These are phyloP conservation scores for Neophaeococcomyces aloes DNA, from an alignment of 2,329 filamentous ascomycete genomes.

Conservation along the genomic window DNA sequence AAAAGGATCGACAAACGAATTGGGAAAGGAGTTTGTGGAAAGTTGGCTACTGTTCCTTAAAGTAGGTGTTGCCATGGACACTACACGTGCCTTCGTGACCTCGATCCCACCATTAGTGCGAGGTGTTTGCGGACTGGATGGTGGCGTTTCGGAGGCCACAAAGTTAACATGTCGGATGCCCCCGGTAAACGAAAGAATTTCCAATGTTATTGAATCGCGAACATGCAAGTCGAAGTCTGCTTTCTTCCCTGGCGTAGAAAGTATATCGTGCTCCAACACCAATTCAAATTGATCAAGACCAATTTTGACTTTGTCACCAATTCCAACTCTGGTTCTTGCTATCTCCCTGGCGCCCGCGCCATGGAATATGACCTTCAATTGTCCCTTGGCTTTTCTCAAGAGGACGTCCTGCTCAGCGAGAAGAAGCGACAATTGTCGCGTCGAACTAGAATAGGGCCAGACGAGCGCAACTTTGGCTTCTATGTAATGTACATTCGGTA, in stretches of 20 bases:
- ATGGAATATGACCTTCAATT: constrained; percentile 67
- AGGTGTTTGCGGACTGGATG: background rate
- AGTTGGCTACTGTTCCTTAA: background rate
- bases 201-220: background rate
- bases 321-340: constrained; percentile 57
- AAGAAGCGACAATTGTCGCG: constrained; percentile 62
- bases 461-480: constrained; percentile 69
- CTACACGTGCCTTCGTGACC: background rate
- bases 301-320: constrained; percentile 65
- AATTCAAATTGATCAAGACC: constrained; percentile 60
- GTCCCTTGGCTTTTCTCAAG: constrained; percentile 63
- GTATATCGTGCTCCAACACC: constrained; percentile 42
- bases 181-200: background rate
- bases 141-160: background rate
- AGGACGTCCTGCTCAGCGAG: constrained; percentile 78
- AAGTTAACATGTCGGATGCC: background rate
- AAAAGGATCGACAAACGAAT: constrained; percentile 36
- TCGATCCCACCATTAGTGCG: background rate
- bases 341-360: constrained; percentile 61
- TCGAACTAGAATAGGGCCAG: constrained; percentile 82
- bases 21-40: constrained; percentile 12
- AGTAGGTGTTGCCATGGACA: background rate
- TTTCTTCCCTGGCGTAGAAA: constrained; percentile 45
- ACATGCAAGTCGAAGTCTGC: constrained; percentile 35
- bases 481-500: constrained; percentile 29